phyloP scores from a whole-genome alignment of 768 basidiomycete species.

The Hypsizygus marmoreus region DNA sequence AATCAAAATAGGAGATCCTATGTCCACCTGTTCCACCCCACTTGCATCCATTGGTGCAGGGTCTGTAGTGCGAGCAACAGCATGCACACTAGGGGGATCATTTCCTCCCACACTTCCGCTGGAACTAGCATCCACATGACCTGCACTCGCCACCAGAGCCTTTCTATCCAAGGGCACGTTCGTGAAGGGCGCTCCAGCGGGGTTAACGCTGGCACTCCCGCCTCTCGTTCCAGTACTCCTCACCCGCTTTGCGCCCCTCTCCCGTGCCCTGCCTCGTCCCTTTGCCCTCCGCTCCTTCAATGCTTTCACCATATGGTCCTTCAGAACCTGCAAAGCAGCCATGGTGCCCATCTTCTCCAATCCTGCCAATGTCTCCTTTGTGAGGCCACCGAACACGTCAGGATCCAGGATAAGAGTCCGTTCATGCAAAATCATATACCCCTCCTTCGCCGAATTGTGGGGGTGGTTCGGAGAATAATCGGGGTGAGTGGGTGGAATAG shows the following conservation, averaged over 20 bases:
- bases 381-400: constrained; percentile 77
- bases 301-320: constrained; percentile 82
- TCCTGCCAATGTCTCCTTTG: constrained; percentile 69
- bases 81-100: constrained; percentile 10
- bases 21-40: constrained; percentile 22
- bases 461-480: constrained; percentile 47
- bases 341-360: constrained; percentile 81
- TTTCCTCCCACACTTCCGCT: constrained; percentile 3
- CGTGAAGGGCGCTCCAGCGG: constrained; percentile 42
- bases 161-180: constrained; percentile 40
- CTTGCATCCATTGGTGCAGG: constrained; percentile 33
- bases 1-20: constrained; percentile 58
- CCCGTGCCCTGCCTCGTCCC: constrained; percentile 35
- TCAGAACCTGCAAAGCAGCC: constrained; percentile 78
- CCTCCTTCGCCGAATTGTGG: constrained; percentile 52
- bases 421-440: constrained; percentile 80
- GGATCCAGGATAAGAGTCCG: constrained; percentile 85
- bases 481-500: constrained; percentile 66
- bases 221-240: constrained; percentile 30
- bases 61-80: constrained; percentile 22
- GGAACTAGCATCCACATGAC: not conserved
- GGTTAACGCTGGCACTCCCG: constrained; percentile 10
- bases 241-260: constrained; percentile 27
- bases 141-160: not conserved
- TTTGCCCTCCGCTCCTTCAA: constrained; percentile 72